Evolutionary conservation across 2,329 filamentous ascomycete genomes (phyloP), one percentile per base, ranked within the genome.

Genomic region (Lecanicillium sp.): DNA sequence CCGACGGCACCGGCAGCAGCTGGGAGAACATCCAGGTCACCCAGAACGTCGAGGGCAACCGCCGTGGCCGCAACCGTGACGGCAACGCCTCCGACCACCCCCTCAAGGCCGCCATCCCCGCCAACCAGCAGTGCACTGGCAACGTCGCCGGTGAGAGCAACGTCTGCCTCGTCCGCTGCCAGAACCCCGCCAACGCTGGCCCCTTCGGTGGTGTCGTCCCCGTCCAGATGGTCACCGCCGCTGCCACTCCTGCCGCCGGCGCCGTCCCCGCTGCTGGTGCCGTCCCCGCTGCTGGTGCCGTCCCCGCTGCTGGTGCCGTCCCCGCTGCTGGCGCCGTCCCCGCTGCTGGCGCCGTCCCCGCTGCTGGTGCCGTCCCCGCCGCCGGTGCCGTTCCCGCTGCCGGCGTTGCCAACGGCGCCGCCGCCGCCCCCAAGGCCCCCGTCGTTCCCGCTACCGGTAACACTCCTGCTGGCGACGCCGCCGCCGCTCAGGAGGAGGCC

Each of bases 151-250:
- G 78, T 32, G 70, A 79, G 64, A 60, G 68, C 29, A 78, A 78
- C 55, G 71, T 82, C 55, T 84, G 81, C 66, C 73, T 84, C 55
- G 78, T 84, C 42, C 72, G 78, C 21, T 83, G 79, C 66, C 66
- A 79, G 67, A 84, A 84, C 63, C 70, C 67, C 1, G 79, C 79
- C 27, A 65, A 71, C 46, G 78, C 78, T 30, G 79, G 80, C 12
- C 80, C 80, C 24, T 84, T 84, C 57, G 80, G 81, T 46, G 78
- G 78, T 39, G 76, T 78, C 54, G 72, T 81, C 15, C 75, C 77
- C 11, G 71, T 80, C 7, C 77, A 81, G 61, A 73, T 68, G 59
- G 60, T 52, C 44, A 39, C 55, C 23, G 59, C 55, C 15, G 48
- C 23, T n/a, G 43, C 36, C 23, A 51, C 19, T 9, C 35, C 14